Evolutionary conservation across 2,329 filamentous ascomycete genomes (phyloP), one percentile per base, ranked within the genome.

Genomic region (Lachnellula occidentalis): DNA sequence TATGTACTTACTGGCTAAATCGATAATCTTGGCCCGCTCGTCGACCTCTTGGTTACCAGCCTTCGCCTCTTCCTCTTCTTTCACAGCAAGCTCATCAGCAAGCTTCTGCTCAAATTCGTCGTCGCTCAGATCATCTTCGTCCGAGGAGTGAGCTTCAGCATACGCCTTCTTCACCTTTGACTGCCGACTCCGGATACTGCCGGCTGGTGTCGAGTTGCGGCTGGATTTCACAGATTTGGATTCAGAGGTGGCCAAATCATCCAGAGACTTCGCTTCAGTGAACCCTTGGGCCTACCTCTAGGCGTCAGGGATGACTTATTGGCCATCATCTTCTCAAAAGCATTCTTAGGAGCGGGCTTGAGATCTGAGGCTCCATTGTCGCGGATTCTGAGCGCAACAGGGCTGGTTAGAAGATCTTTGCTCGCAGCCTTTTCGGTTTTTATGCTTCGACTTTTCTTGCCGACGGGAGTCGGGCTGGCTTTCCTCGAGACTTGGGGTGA

Each of bases 101-200:
- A 95, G 75, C 60, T 87, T 87, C 0, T 83, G 79, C 69, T 96
- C 92, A 66, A 94, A 97, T 60, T 90, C 86, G 31, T 87, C 81
- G 59, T 97, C 92, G 5, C 87, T 92, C 9, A 96, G 74, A 59
- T 73, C 71, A 51, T 83, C 80, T 31, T 82, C 79, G 39, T 85
- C 82, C 1, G 80, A 80, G 0, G 79, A 75, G 34, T 88, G 72
- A 62, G 82, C 70, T 57, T 85, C 72, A 66, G 77, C 72, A 61
- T 85, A 83, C 0, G 48, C 65, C 27, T 67, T 65, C 47, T 70
- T 66, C n/a, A 67, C 64, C 37, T 71, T 73, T 1, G 69, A 73
- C 55, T 76, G 80, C 27, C 80, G 78, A 1, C 76, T 72, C 19
- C 82, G 76, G 5, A 73, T 72, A 1, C 60, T 62, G 50, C 73